These are phyloP conservation scores for Arctostaphylos glauca DNA, from an alignment of 148 eudicot species.

Conservation along the genomic window DNA sequence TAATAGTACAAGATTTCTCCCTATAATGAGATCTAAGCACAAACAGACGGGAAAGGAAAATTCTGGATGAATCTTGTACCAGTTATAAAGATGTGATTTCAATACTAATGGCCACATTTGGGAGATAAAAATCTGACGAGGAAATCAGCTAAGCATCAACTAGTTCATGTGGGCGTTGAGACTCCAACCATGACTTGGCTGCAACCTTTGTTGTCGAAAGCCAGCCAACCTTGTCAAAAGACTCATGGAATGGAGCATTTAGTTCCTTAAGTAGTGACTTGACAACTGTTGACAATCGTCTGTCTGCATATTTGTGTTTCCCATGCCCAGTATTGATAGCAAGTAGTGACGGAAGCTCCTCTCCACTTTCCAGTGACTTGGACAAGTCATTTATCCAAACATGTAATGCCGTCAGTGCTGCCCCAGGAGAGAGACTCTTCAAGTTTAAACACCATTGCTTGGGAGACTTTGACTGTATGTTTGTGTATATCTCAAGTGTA, in stretches of 20 bases:
- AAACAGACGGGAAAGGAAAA: neutral
- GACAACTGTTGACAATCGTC: conserved; percentile 64
- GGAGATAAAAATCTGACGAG: conserved; percentile 1
- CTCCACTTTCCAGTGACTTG: conserved; percentile 64
- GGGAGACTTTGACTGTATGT: conserved; percentile 60
- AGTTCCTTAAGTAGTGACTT: conserved; percentile 77
- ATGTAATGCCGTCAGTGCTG: conserved; percentile 83
- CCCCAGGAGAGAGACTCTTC: conserved; percentile 81
- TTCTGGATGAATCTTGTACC: neutral
- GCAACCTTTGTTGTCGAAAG: conserved; percentile 61
- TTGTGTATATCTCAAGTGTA: conserved; percentile 50
- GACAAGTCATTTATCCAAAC: conserved; percentile 86
- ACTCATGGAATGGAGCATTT: conserved; percentile 84
- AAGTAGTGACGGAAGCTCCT: conserved; percentile 77
- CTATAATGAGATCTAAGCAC: neutral
- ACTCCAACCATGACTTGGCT: conserved; percentile 56
- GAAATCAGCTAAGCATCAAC: conserved; percentile 28
- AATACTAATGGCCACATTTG: neutral
- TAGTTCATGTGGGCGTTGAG: conserved; percentile 31
- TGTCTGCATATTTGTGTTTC: conserved; percentile 72
- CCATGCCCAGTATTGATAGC: conserved; percentile 94
- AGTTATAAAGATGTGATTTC: neutral
- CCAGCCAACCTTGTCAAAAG: conserved; percentile 64
- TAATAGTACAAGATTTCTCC: neutral
- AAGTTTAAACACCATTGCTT: conserved; percentile 79